Conservation (phyloP, 1,284 basidiomycete genomes). For the Microbotryum scabiosae region DNA sequence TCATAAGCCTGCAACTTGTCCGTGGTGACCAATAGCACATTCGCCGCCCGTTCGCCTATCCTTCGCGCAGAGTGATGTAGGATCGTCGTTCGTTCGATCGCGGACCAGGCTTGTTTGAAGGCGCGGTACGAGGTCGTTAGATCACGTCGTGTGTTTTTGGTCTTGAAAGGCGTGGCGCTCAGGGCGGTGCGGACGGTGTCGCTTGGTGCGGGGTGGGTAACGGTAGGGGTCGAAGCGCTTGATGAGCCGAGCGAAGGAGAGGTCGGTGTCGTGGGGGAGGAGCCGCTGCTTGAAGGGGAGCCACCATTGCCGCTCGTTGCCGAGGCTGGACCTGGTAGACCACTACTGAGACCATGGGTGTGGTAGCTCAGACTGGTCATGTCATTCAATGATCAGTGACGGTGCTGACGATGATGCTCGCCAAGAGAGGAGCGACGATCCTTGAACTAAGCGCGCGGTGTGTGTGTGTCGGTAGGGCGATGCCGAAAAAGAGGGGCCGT, state of each 20-base stretch:
- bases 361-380: too few relatives aligned
- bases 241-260: not conserved
- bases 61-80: not conserved
- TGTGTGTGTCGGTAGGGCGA: too few relatives aligned
- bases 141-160: slow-evolving; percentile 9
- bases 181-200: not conserved
- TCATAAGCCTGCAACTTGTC: slow-evolving; percentile 6
- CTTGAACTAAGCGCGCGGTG: too few relatives aligned
- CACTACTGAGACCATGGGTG: too few relatives aligned
- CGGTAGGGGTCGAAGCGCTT: not conserved
- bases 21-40: slow-evolving; percentile 1
- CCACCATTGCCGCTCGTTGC: not conserved
- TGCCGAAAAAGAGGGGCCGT: too few relatives aligned
- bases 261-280: not conserved
- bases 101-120: slow-evolving; percentile 1
- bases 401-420: too few relatives aligned
- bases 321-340: too few relatives aligned
- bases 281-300: not conserved
- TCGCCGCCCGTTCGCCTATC: slow-evolving; percentile 7
- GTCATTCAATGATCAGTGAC: too few relatives aligned
- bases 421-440: too few relatives aligned
- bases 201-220: not conserved
- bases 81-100: slow-evolving; percentile 5
- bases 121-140: slow-evolving; percentile 4
- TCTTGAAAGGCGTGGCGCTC: slow-evolving; percentile 1